These are phyloP conservation scores for Candida anutae DNA, from an alignment of 1,139 yeast species.

Conservation along the genomic window DNA sequence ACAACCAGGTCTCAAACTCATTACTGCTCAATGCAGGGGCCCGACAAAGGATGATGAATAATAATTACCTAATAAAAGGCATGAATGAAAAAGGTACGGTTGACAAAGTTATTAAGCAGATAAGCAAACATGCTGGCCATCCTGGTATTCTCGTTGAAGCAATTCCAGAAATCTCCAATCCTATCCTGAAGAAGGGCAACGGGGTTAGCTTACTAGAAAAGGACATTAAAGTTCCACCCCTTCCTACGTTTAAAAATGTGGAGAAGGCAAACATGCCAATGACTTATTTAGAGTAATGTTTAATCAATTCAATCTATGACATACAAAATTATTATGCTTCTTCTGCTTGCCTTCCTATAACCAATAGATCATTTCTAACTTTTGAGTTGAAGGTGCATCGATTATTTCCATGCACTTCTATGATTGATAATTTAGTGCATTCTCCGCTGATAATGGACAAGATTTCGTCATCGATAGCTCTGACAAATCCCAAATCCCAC, in stretches of 20 bases:
- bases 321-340: slow-evolving; percentile 3
- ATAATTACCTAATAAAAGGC: slow-evolving; percentile 14
- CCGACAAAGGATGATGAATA: slow-evolving; percentile 15
- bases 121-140: slow-evolving; percentile 47
- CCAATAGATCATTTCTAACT: slow-evolving; percentile 45
- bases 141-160: slow-evolving; percentile 48
- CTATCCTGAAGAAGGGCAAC: slow-evolving; percentile 20
- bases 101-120: slow-evolving; percentile 25
- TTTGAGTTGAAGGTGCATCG: slow-evolving; percentile 53
- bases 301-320: not conserved
- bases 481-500: slow-evolving; percentile 69
- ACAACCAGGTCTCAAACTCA: slow-evolving; percentile 21
- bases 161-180: slow-evolving; percentile 50
- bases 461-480: slow-evolving; percentile 61
- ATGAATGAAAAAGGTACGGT: slow-evolving; percentile 17
- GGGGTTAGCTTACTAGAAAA: slow-evolving; percentile 17
- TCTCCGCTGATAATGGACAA: slow-evolving; percentile 44
- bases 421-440: slow-evolving; percentile 52
- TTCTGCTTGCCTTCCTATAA: slow-evolving; percentile 76
- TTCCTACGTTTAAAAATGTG: slow-evolving; percentile 55
- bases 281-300: slow-evolving; percentile 17
- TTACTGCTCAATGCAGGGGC: slow-evolving; percentile 19
- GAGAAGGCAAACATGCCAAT: slow-evolving; percentile 46
- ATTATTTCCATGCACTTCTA: slow-evolving; percentile 78
- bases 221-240: slow-evolving; percentile 22